Conservation (phyloP, 257 asterid genomes). For the Nicotiana tomentosiformis region DNA sequence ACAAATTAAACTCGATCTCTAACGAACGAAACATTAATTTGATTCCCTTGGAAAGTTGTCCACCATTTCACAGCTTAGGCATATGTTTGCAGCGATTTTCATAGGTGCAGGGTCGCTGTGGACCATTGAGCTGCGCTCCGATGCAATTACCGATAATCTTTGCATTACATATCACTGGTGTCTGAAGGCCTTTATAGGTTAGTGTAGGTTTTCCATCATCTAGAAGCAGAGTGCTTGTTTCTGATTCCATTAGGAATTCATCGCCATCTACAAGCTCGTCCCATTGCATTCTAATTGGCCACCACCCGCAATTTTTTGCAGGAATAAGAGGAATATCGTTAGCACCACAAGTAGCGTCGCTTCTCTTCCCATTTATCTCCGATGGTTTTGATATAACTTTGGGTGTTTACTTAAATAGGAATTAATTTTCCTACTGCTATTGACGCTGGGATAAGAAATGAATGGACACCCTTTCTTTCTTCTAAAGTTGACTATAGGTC, state of each 20-base stretch:
- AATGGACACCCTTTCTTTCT: background rate
- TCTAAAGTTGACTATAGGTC: background rate
- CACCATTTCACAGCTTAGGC: no score
- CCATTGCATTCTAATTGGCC: constrained; percentile 9
- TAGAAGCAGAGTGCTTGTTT: constrained; percentile 20
- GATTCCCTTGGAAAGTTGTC: background rate
- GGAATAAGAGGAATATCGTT: background rate
- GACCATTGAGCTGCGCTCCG: no score
- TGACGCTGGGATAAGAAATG: background rate
- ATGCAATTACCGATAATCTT: background rate
- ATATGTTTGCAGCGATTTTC: background rate
- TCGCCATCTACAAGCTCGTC: constrained; percentile 4
- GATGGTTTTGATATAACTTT: background rate
- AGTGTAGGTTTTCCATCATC: background rate
- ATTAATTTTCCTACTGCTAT: no score
- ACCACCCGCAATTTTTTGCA: background rate
- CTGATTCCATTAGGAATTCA: constrained; percentile 22
- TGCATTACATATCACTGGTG: background rate
- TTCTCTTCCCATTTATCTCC: background rate
- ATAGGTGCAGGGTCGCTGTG: background rate
- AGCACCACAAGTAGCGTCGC: no score
- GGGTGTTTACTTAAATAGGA: background rate
- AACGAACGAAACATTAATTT: no score
- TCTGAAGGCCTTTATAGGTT: no score
- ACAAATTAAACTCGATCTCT: background rate